phyloP scores from a whole-genome alignment of 139 green algal species.

The Coccomyxa sp. region DNA sequence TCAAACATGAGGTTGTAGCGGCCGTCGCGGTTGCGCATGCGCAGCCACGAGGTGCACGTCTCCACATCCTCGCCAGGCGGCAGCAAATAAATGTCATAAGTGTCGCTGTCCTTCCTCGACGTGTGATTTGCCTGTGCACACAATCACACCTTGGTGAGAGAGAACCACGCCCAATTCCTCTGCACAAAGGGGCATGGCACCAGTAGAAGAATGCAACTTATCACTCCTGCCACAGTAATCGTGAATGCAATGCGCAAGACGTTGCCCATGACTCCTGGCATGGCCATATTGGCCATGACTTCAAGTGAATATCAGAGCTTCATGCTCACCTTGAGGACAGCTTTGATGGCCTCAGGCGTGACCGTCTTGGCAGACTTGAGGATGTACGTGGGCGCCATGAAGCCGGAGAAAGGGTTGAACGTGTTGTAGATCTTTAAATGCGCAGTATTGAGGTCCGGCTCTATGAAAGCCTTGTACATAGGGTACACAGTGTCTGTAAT shows the following conservation, averaged over 20 bases:
- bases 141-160: background rate
- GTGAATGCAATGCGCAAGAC: too few relatives aligned
- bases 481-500: constrained; percentile 90
- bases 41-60: constrained; percentile 91
- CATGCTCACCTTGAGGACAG: constrained; percentile 40
- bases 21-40: constrained; percentile 95
- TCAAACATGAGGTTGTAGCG: constrained; percentile 98
- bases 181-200: background rate
- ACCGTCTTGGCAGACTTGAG: constrained; percentile 74
- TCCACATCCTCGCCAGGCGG: constrained; percentile 87
- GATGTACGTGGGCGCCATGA: constrained; percentile 94
- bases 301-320: background rate
- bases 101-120: constrained; percentile 39
- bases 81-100: constrained; percentile 94
- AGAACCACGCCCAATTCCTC: background rate
- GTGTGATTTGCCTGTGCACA: constrained; percentile 16
- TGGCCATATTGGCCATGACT: background rate
- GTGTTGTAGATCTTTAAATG: constrained; percentile 92
- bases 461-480: constrained; percentile 99
- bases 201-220: background rate
- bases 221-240: background rate
- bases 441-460: constrained; percentile 88
- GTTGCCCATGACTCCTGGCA: too few relatives aligned
- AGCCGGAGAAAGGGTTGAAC: constrained; percentile 97
- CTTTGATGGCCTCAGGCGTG: constrained; percentile 39